Conservation (phyloP, 1,284 basidiomycete species). For the Ceratobasidium sp. region DNA sequence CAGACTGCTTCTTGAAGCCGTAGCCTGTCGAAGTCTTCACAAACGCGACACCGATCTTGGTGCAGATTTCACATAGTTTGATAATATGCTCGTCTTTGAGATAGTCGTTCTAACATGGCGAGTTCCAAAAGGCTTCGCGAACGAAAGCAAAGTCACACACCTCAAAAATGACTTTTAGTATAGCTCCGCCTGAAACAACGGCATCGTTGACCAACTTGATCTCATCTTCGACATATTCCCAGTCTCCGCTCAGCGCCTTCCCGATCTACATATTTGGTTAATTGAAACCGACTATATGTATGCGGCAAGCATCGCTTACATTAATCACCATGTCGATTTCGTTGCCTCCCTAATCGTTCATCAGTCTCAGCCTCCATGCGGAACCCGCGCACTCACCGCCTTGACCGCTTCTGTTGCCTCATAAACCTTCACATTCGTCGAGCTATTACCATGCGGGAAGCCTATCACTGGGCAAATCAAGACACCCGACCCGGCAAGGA, state of each 20-base stretch:
- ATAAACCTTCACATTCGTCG: slow-evolving; percentile 45
- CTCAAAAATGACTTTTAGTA: slow-evolving; percentile 50
- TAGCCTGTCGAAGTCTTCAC: slow-evolving; percentile 49
- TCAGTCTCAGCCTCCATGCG: background rate
- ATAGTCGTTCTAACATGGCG: slow-evolving; percentile 44
- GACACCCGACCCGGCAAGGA: slow-evolving; percentile 44
- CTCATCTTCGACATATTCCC: slow-evolving; percentile 48
- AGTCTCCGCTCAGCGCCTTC: slow-evolving; percentile 47
- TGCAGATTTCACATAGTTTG: slow-evolving; percentile 48
- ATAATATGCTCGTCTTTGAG: slow-evolving; percentile 47
- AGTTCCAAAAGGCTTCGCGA: background rate
- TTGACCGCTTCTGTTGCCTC: slow-evolving; percentile 45
- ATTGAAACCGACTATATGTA: background rate
- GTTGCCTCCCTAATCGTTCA: slow-evolving; percentile 42
- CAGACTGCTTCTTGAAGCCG: slow-evolving; percentile 46
- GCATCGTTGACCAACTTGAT: slow-evolving; percentile 48
- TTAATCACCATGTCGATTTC: slow-evolving; percentile 50
- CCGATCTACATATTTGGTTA: slow-evolving; percentile 37
- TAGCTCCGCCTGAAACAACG: slow-evolving; percentile 45
- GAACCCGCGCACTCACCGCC: slow-evolving; percentile 21
- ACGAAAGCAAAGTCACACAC: slow-evolving; percentile 15
- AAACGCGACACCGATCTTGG: slow-evolving; percentile 46
- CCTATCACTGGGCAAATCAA: slow-evolving; percentile 47
- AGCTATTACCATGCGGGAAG: slow-evolving; percentile 48
- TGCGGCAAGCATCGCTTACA: background rate